phyloP scores from a whole-genome alignment of 352 stramenopile genomes.

The Phytopythium vexans region DNA sequence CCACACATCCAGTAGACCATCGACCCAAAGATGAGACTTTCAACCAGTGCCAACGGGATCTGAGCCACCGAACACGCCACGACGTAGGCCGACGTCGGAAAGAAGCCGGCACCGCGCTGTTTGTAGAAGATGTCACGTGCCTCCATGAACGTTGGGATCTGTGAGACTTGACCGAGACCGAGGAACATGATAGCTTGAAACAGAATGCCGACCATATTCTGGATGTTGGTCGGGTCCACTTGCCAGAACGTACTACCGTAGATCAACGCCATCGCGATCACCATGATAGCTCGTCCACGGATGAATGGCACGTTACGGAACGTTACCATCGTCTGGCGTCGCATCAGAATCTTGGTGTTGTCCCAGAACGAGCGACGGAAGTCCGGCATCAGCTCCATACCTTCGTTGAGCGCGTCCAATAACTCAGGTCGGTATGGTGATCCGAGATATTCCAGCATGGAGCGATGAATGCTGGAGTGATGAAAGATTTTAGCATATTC shows the following conservation, averaged over 20 bases:
- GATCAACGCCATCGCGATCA: constrained; percentile 35
- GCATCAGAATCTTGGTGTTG: constrained; percentile 26
- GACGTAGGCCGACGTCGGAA: constrained; percentile 52
- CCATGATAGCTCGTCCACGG: constrained; percentile 32
- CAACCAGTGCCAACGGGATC: constrained; percentile 51
- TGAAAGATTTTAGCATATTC: constrained; percentile 32
- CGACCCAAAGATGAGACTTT: constrained; percentile 71
- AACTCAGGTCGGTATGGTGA: constrained; percentile 21
- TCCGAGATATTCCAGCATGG: constrained; percentile 23
- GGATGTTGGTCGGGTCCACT: constrained; percentile 28
- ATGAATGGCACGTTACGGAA: constrained; percentile 44
- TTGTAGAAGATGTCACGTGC: constrained; percentile 75
- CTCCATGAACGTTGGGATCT: constrained; percentile 74
- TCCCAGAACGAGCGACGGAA: constrained; percentile 40
- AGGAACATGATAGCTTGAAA: too few relatives aligned
- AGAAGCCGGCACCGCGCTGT: constrained; percentile 77
- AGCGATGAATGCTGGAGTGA: constrained; percentile 21
- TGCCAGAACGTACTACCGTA: constrained; percentile 43
- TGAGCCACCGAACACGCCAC: constrained; percentile 58
- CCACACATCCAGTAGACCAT: constrained; percentile 85
- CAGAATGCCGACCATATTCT: constrained; percentile 62
- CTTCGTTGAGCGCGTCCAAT: constrained; percentile 20
- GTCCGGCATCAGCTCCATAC: constrained; percentile 38
- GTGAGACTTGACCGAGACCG: constrained; percentile 65
- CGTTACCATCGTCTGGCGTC: constrained; percentile 61